Base-by-base conservation (phyloP, 31 red algal species). In the Endocladia muricata region DNA sequence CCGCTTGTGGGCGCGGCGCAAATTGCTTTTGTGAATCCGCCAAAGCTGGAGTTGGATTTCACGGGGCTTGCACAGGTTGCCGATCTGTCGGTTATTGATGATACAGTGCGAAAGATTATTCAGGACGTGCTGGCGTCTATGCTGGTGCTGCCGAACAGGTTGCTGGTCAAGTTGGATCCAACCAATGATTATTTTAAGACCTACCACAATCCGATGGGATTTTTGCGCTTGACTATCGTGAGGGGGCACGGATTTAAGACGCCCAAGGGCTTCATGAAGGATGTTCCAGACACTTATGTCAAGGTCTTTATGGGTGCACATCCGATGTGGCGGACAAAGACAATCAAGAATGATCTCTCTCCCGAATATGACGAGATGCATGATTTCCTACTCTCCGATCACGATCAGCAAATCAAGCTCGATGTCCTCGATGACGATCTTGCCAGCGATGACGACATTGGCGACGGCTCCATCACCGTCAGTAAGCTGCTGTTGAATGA, bases 131-230 rank as follows among this genome's bases (percentile, higher is more conserved):
- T 93, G 5, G 76, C 76, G 32, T 54, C 51, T 17, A 70, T 93
- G 30, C 65, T 93, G 15, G 81, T 85, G 30, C 71, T 93, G 19
- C 90, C 90, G n/a, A 87, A 82, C 41, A 58, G 90, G 25, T 37
- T 93, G 4, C 77, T 86, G 2, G 51, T 86, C 77, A 93, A 93
- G 68, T 55, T 93, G 43, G 90, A 93, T 75, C 90, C 90, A 29
- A 37, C 44, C 19, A 77, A 73, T 39, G 48, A 68, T 23, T 86
- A 66, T 51, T 93, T 81, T 47, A 29, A 70, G 21, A 91, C 68
- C 13, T 91, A 77, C 63, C 44, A 76, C 33, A 40, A 39, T 1
- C 70, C 63, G 25, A 59, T 83, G 38, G 78, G 79, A 19, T 29
- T 91, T 23, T 22, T 91, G 19, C 78, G 88, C 51, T 38, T 91